Evolutionary conservation across 441 rosid species (phyloP), one percentile per base, ranked within the genome.

Genomic region (Theobroma grandiflorum): DNA sequence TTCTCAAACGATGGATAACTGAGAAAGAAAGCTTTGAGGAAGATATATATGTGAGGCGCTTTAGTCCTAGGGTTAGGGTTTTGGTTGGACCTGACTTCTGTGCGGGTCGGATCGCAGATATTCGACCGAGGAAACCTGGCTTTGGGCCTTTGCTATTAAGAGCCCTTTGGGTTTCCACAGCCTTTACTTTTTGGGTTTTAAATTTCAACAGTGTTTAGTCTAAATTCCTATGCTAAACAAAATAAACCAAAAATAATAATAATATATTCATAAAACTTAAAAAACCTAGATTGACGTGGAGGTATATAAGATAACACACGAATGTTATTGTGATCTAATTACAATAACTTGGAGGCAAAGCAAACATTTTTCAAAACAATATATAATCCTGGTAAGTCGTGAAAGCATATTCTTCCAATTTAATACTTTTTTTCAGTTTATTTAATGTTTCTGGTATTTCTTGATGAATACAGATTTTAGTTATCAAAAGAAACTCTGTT

Each of bases 21-120:
- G n/a, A 31, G 50, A 16, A 59, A 20, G n/a, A 38, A 57, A 35
- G 3, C 1, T 4, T 49, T 67, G 70, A 18, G 61, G 12, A 68
- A 3, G 0, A n/a, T 68, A 57, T 74, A 80, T 55, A 64, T n/a
- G 10, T 8, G 69, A n/a, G 18, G 58, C 18, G 42, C 33, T 66
- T 37, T 33, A 55, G 40, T 26, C 7, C 11, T 71, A 81, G 77
- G 64, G 66, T 81, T 76, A 76, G 83, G 80, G 80, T 81, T 81
- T 50, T 55, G 1, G 33, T 50, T 57, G 22, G 20, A 42, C 72
- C 33, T 8, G 4, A 40, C 10, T n/a, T 6, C 9, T 11, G 43
- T 40, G 14, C 58, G 74, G 74, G 74, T 69, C 57, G 40, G 71
- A 26, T 40, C 40, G 50, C 14, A 33, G 20, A 61, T 57, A 9